Conservation (phyloP, 148 eudicot genomes). For the Chenopodium berlandieri region DNA sequence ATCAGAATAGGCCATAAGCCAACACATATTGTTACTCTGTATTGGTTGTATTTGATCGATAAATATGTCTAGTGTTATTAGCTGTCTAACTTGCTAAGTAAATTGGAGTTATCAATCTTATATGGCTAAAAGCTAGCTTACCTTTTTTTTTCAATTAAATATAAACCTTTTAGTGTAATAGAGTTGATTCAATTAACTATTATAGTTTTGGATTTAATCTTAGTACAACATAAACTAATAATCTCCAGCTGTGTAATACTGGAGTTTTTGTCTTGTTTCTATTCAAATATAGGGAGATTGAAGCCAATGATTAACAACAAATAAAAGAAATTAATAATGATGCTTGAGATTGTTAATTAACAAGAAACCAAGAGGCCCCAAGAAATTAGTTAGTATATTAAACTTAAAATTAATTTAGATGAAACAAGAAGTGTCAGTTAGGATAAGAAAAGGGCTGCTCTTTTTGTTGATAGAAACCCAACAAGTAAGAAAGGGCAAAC, state of each 20-base stretch:
- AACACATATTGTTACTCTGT: no score
- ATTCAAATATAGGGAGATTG: background rate
- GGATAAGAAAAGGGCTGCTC: conserved; percentile 19
- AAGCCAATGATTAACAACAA: conserved; percentile 10
- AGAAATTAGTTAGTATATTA: background rate
- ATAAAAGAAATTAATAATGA: background rate
- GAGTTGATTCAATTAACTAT: background rate
- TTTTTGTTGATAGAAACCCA: conserved; percentile 34
- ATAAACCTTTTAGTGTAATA: background rate
- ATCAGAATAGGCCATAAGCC: no score
- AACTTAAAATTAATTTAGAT: background rate
- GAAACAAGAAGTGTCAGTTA: conserved; percentile 17
- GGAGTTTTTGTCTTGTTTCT: background rate
- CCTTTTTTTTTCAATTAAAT: no score
- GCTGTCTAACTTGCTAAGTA: no score
- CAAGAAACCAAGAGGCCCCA: background rate
- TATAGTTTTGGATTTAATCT: background rate
- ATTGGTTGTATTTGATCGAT: no score
- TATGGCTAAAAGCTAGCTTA: no score
- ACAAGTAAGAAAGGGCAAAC: conserved; percentile 30
- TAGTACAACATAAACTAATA: conserved; percentile 5
- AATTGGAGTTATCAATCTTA: no score
- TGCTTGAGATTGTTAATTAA: background rate
- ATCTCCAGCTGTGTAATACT: conserved; percentile 21
- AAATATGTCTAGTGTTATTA: no score